A percentile compares a stretch with the other conserved stretches of the same genome.
Evolutionary conservation across 805 yeast genomes (phyloP).

Genomic region (Yarrowia sp.): DNA sequence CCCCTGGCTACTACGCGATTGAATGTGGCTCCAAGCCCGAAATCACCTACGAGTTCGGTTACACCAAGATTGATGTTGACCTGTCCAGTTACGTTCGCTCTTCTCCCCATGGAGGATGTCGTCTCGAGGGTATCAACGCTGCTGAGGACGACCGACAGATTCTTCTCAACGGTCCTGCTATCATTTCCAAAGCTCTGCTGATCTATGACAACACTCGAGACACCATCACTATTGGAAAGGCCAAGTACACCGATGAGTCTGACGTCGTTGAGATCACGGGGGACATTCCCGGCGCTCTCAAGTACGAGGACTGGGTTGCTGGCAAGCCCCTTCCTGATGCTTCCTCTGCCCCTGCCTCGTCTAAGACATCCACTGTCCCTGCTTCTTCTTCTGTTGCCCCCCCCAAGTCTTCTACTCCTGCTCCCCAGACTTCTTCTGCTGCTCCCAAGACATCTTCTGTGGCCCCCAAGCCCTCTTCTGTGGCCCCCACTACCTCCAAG

Average conservation of each 20-base stretch:
- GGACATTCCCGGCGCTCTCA: not conserved
- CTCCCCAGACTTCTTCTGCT: not conserved
- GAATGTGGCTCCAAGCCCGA: not conserved
- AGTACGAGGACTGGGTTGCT: conserved; percentile 6
- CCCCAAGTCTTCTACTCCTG: not conserved
- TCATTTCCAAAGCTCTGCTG: conserved; percentile 2
- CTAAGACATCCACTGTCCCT: not conserved
- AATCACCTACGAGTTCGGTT: conserved; percentile 1
- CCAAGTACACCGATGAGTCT: conserved; percentile 8
- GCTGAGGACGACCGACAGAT: not conserved
- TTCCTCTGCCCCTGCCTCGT: not conserved
- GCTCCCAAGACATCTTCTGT: conserved; percentile 3
- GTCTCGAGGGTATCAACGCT: not conserved
- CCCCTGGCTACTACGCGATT: not conserved
- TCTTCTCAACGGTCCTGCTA: not conserved
- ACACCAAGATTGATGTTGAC: conserved; percentile 3
- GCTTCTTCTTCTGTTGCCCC: not conserved
- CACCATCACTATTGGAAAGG: not conserved
- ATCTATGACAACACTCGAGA: conserved; percentile 5
- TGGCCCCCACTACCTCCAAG: conserved; percentile 5
- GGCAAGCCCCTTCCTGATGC: conserved; percentile 3
- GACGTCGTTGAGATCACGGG: conserved; percentile 4
- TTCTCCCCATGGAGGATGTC: conserved; percentile 2
- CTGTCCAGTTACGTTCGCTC: not conserved
- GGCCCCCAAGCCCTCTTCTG: conserved; percentile 7